Evolutionary conservation across 2,329 filamentous ascomycete genomes (phyloP).

Genomic region (Exserohilum rostratum): DNA sequence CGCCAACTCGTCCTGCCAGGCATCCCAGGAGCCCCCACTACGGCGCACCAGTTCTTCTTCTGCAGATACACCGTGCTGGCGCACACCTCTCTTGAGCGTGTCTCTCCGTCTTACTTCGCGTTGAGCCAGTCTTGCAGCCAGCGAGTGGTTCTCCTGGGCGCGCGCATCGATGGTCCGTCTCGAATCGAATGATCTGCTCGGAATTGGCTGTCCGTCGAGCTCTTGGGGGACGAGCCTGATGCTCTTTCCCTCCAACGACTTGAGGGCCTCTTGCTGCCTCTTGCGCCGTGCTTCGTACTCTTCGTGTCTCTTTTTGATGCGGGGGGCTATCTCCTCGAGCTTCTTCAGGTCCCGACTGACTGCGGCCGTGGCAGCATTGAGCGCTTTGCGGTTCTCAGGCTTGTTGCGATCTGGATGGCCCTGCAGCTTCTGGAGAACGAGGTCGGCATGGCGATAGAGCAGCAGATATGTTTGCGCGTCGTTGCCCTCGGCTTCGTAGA

Average conservation of each 20-base stretch:
- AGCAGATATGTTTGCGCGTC: conserved; percentile 88
- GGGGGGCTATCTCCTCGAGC: conserved; percentile 79
- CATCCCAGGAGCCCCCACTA: conserved; percentile 59
- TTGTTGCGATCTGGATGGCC: conserved; percentile 77
- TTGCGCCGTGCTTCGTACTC: conserved; percentile 46
- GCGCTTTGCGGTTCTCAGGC: conserved; percentile 61
- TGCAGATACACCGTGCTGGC: conserved; percentile 62
- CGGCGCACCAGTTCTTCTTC: conserved; percentile 64
- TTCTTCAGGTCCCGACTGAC: conserved; percentile 69
- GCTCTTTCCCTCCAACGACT: conserved; percentile 32
- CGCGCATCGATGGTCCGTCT: conserved; percentile 40
- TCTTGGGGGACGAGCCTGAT: conserved; percentile 24
- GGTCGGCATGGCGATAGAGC: conserved; percentile 83
- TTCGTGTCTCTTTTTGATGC: conserved; percentile 73
- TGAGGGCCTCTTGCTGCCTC: conserved; percentile 33
- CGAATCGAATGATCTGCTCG: conserved; percentile 33
- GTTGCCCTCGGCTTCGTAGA: conserved; percentile 86
- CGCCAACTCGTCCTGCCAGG: conserved; percentile 55
- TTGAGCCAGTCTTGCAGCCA: conserved; percentile 45
- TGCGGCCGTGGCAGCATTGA: conserved; percentile 64
- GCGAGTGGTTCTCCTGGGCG: conserved; percentile 33
- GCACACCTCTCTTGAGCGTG: conserved; percentile 55
- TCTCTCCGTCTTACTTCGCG: conserved; percentile 45
- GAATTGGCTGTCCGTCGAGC: conserved; percentile 29
- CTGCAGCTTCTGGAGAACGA: conserved; percentile 78